phyloP scores from a whole-genome alignment of 202 grass and related monocot species.

The Schoenoplectus tabernaemontani region DNA sequence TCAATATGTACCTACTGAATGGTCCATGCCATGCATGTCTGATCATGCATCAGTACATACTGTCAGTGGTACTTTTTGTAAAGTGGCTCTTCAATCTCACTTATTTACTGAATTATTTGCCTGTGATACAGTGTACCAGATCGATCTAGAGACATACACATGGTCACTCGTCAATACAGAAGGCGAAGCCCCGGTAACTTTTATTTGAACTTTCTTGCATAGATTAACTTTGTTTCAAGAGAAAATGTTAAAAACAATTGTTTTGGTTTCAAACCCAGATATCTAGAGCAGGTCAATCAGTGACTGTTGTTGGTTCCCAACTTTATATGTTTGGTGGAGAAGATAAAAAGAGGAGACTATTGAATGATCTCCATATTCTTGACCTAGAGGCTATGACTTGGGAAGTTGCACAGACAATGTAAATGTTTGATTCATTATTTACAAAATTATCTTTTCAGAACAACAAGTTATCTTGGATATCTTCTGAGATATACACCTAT shows the following conservation, averaged over 20 bases:
- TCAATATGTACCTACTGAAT: neutral
- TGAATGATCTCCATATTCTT: conserved; percentile 88
- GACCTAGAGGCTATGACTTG: conserved; percentile 92
- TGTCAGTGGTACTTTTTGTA: neutral
- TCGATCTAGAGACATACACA: conserved; percentile 57
- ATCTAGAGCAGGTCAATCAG: conserved; percentile 71
- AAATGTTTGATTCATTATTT: conserved; percentile 26
- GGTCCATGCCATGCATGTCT: neutral
- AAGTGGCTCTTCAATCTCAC: neutral
- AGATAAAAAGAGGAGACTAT: conserved; percentile 63
- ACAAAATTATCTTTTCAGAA: conserved; percentile 10
- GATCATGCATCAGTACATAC: neutral
- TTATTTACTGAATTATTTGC: conserved; percentile 9
- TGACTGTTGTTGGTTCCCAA: conserved; percentile 50
- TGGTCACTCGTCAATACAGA: conserved; percentile 56
- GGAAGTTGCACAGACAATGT: conserved; percentile 68
- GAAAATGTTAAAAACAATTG: conserved; percentile 13
- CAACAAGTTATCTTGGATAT: neutral
- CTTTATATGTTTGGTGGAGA: conserved; percentile 96
- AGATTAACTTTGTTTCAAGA: neutral
- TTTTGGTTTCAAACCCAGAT: conserved; percentile 36
- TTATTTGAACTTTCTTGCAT: neutral
- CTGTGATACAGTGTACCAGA: conserved; percentile 75
- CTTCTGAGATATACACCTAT: neutral
- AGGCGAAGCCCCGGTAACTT: conserved; percentile 83